Percentiles rank a stretch among this genome's conserved stretches.
Conservation (phyloP, 257 asterid genomes). For the Eustoma russellianum region DNA sequence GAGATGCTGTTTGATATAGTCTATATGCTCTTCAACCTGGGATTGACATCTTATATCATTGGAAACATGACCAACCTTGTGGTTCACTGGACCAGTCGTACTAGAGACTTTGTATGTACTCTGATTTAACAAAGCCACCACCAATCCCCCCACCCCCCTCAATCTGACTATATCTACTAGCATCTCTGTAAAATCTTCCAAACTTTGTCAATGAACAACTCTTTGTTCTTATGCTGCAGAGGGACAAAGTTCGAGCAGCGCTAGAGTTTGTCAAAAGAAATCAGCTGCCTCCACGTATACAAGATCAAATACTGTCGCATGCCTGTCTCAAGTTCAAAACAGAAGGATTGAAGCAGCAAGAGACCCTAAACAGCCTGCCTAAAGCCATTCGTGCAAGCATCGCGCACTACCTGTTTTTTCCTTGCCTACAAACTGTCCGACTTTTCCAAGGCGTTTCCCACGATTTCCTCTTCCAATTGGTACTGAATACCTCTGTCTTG, state of each 20-base stretch:
- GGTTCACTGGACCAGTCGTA: constrained; percentile 91
- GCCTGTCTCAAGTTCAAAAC: constrained; percentile 78
- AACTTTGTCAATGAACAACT: not conserved
- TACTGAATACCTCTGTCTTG: constrained; percentile 14
- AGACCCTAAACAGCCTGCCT: constrained; percentile 58
- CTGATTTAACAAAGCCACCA: no score
- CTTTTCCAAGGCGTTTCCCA: constrained; percentile 73
- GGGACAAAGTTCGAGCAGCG: constrained; percentile 64
- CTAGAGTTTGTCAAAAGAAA: constrained; percentile 65
- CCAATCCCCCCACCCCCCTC: not conserved
- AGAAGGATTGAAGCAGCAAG: constrained; percentile 75
- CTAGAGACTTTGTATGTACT: constrained; percentile 53
- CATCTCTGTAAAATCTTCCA: not conserved
- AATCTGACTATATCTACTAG: no score
- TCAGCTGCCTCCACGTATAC: constrained; percentile 51
- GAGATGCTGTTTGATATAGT: constrained; percentile 78
- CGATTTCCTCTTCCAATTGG: constrained; percentile 77
- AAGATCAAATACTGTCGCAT: constrained; percentile 71
- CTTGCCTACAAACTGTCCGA: constrained; percentile 42
- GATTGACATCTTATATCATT: constrained; percentile 74
- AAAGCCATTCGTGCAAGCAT: constrained; percentile 78
- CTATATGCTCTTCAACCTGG: constrained; percentile 83
- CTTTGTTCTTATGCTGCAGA: constrained; percentile 29
- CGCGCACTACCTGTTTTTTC: constrained; percentile 58
- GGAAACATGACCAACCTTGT: constrained; percentile 99